phyloP scores from a whole-genome alignment of 257 asterid genomes.

The Nicotiana knightiana region DNA sequence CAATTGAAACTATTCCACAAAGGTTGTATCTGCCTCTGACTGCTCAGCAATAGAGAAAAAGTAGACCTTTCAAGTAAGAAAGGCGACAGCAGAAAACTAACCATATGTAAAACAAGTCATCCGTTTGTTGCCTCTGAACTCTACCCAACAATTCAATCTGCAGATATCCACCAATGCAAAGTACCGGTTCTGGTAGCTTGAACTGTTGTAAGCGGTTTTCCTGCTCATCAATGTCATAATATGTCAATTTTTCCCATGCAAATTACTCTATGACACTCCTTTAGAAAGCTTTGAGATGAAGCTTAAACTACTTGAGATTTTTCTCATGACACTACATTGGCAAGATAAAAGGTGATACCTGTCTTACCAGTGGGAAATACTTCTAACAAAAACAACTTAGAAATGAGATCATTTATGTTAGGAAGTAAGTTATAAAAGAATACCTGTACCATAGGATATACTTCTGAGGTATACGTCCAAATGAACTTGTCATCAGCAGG shows the following conservation, averaged over 20 bases:
- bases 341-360: background rate
- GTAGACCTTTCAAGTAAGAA: background rate
- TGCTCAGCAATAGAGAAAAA: background rate
- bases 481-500: slow-evolving; percentile 62
- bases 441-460: slow-evolving; percentile 70
- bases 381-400: background rate
- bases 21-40: background rate
- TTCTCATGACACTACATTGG: background rate
- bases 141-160: slow-evolving; percentile 68
- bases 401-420: background rate
- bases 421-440: background rate
- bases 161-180: slow-evolving; percentile 69
- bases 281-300: background rate
- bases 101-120: slow-evolving; percentile 70
- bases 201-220: slow-evolving; percentile 66
- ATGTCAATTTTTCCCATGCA: background rate
- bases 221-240: slow-evolving; percentile 29
- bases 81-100: slow-evolving; percentile 19
- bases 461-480: slow-evolving; percentile 78
- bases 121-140: slow-evolving; percentile 60
- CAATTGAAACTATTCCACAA: too few species aligned
- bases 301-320: background rate
- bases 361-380: background rate
- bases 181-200: slow-evolving; percentile 71
- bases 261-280: background rate